A percentile compares a stretch with the other conserved stretches of the same genome.
Evolutionary conservation across 2,329 filamentous ascomycete species (phyloP).

Genomic region (Fusarium equiseti): DNA sequence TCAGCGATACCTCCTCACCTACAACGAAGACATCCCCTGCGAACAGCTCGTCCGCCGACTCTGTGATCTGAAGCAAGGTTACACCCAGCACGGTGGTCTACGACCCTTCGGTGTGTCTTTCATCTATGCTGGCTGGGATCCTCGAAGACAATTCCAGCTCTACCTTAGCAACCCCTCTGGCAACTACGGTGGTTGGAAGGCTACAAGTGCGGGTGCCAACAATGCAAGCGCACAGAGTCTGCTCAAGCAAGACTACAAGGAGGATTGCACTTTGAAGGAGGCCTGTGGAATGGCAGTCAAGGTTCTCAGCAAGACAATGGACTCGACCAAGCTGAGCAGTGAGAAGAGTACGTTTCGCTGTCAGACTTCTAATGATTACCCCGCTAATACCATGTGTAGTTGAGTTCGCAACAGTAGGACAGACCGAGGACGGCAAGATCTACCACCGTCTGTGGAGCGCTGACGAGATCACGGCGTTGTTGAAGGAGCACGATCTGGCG

Average conservation of each 20-base stretch:
- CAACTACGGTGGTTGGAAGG: slow-evolving; percentile 99
- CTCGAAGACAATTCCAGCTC: slow-evolving; percentile 95
- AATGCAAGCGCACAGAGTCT: slow-evolving; percentile 97
- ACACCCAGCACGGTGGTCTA: slow-evolving; percentile 98
- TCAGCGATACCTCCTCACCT: slow-evolving; percentile 97
- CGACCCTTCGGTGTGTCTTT: slow-evolving; percentile 98
- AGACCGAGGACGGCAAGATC: slow-evolving; percentile 94
- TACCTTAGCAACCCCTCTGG: slow-evolving; percentile 99
- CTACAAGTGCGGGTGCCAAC: slow-evolving; percentile 96
- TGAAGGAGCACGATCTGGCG: slow-evolving; percentile 95
- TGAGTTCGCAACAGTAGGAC: slow-evolving; percentile 97
- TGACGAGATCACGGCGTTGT: slow-evolving; percentile 92
- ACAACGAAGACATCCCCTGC: slow-evolving; percentile 99
- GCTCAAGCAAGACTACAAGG: slow-evolving; percentile 99
- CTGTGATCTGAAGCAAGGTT: slow-evolving; percentile 98
- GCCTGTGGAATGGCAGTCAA: slow-evolving; percentile 98
- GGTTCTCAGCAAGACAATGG: slow-evolving; percentile 99
- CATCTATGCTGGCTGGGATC: slow-evolving; percentile 99
- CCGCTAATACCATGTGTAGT: slow-evolving; percentile 65
- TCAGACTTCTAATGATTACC: neutral
- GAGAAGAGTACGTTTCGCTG: slow-evolving; percentile 84
- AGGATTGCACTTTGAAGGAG: slow-evolving; percentile 95
- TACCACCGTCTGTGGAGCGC: slow-evolving; percentile 98
- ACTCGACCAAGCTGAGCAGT: slow-evolving; percentile 97
- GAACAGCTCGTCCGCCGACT: slow-evolving; percentile 97